These are phyloP conservation scores for Penicillium argentinense DNA, from an alignment of 495 filamentous ascomycete genomes.

Conservation along the genomic window DNA sequence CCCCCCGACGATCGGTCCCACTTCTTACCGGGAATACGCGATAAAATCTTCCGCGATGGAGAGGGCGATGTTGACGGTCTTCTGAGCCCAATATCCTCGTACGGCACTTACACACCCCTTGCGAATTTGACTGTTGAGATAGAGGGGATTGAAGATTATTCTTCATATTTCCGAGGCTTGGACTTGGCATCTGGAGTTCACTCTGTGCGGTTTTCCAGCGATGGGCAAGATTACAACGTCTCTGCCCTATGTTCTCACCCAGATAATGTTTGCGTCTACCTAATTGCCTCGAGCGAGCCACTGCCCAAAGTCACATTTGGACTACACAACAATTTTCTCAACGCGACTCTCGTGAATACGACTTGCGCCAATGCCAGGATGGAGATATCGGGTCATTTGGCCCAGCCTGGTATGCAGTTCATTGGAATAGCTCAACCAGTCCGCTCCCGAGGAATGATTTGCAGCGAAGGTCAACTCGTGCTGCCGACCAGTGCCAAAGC, in stretches of 20 bases:
- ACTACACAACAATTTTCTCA: slow-evolving; percentile 30
- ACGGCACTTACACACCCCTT: slow-evolving; percentile 46
- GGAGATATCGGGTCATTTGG: slow-evolving; percentile 25
- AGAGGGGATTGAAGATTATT: slow-evolving; percentile 21
- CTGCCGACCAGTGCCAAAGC: neutral
- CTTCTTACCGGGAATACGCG: slow-evolving; percentile 40
- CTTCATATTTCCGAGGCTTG: slow-evolving; percentile 39
- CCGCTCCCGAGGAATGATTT: slow-evolving; percentile 12
- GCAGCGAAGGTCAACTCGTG: slow-evolving; percentile 8
- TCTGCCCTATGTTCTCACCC: slow-evolving; percentile 45
- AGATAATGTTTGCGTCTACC: slow-evolving; percentile 49
- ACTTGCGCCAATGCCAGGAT: slow-evolving; percentile 27
- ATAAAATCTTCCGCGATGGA: slow-evolving; percentile 46
- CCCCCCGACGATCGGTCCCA: slow-evolving; percentile 31
- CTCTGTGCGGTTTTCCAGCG: slow-evolving; percentile 8
- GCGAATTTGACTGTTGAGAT: slow-evolving; percentile 45
- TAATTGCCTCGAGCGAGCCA: slow-evolving; percentile 27
- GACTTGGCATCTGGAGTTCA: slow-evolving; percentile 44
- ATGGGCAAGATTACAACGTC: neutral
- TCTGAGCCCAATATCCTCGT: slow-evolving; percentile 36
- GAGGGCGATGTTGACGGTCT: slow-evolving; percentile 42
- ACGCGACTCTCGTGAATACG: slow-evolving; percentile 14
- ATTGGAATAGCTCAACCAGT: slow-evolving; percentile 11
- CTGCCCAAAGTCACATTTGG: slow-evolving; percentile 35
- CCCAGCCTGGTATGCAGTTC: slow-evolving; percentile 39